Evolutionary conservation across 352 stramenopile genomes (phyloP), one percentile per base, ranked within the genome.

Genomic region (Stramenopiles sp.): DNA sequence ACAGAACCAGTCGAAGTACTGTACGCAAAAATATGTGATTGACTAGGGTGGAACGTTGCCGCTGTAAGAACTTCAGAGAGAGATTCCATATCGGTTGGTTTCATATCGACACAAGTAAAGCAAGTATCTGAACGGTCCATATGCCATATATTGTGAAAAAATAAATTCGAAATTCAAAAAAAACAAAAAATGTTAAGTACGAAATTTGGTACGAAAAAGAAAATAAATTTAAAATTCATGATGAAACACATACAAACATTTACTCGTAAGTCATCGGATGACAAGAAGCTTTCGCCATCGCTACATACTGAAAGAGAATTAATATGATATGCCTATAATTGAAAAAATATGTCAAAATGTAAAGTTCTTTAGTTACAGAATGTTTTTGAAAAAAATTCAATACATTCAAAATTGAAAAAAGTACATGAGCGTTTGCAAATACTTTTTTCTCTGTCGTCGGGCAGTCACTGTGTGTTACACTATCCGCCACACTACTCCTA

Each of bases 301-400:
- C 60, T 78, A 50, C 80, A 85, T 42, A 78, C 64, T 22, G 71
- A 69, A 38, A 93, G 66, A 26, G 67, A 84, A 57, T 92, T 90
- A 55, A 93, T 89, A 52, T 93, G 76, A 50, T 91, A 93, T 24
- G 72, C 74, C 52, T 93, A 76, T 15, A 72, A 76, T 47, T 91
- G 86, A 0, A 66, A 58, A 45, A 34, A 41, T 5, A 48, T 23
- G 0, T 24, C 29, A 23, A 43, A 43, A 19, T 36, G 36, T 28
- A 29, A 23, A 17, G 44, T 22, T 10, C n/a, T n/a, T n/a, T n/a
- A n/a, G n/a, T n/a, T n/a, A n/a, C n/a, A n/a, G n/a, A n/a, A n/a
- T n/a, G n/a, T n/a, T n/a, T n/a, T n/a, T n/a, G n/a, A n/a, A n/a
- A n/a, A n/a, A n/a, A n/a, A n/a, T n/a, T n/a, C n/a, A n/a, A n/a